phyloP scores from a whole-genome alignment of 2,329 filamentous ascomycete species.

The Aspergillus quadrilineatus region DNA sequence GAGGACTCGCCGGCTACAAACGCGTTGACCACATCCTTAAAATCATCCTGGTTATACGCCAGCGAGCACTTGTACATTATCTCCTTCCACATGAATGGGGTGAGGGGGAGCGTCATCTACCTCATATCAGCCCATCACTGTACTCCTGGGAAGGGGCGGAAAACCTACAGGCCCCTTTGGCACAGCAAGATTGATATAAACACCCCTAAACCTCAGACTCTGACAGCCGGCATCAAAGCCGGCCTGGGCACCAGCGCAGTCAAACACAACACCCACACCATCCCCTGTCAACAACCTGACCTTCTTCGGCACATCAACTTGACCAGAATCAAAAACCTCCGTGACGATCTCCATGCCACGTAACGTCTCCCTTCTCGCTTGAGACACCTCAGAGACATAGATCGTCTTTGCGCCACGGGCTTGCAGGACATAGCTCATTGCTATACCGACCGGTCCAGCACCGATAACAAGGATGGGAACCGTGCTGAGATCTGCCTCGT shows the following conservation, averaged over 20 bases:
- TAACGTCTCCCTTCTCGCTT: slow-evolving; percentile 2
- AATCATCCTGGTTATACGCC: slow-evolving; percentile 14
- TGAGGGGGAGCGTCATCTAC: slow-evolving; percentile 11
- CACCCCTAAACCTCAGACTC: slow-evolving; percentile 12
- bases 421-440: slow-evolving; percentile 5
- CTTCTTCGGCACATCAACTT: neutral
- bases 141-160: neutral
- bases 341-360: neutral
- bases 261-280: slow-evolving; percentile 14
- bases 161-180: slow-evolving; percentile 8
- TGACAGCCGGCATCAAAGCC: slow-evolving; percentile 6
- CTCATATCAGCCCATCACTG: neutral
- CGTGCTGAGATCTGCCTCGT: neutral
- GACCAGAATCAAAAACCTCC: slow-evolving; percentile 5
- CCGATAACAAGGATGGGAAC: slow-evolving; percentile 4
- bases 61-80: slow-evolving; percentile 11
- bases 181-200: slow-evolving; percentile 15
- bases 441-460: slow-evolving; percentile 10
- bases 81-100: slow-evolving; percentile 11
- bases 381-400: slow-evolving; percentile 11
- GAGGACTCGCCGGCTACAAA: slow-evolving; percentile 9
- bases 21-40: slow-evolving; percentile 10
- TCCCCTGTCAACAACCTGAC: neutral
- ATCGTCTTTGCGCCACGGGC: slow-evolving; percentile 8
- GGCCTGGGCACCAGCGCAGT: slow-evolving; percentile 15